phyloP scores from a whole-genome alignment of 2,329 filamentous ascomycete species.

The Rhynchosporium graminicola region DNA sequence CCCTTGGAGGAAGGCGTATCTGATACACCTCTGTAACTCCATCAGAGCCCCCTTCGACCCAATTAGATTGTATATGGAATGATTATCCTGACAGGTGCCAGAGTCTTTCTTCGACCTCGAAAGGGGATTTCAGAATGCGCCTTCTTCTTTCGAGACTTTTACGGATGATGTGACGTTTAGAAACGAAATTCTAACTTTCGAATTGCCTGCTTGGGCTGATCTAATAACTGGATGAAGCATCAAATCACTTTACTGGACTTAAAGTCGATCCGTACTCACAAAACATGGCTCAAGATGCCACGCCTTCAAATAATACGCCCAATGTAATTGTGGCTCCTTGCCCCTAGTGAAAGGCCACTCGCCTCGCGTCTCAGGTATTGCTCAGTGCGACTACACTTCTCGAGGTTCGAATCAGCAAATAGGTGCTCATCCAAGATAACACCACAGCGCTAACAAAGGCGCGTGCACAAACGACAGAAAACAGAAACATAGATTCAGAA shows the following conservation, averaged over 20 bases:
- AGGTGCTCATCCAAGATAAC: background rate
- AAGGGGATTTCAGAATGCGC: background rate
- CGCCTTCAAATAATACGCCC: background rate
- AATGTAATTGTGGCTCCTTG: background rate
- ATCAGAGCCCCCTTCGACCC: background rate
- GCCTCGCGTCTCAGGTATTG: slow-evolving; percentile 7
- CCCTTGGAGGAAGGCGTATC: background rate
- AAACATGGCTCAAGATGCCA: background rate
- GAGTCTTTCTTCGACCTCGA: background rate
- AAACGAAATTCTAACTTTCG: background rate
- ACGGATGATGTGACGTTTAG: background rate
- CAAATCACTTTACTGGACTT: background rate
- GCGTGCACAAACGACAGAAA: slow-evolving; percentile 2
- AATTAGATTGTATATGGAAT: background rate
- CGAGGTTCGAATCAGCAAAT: background rate
- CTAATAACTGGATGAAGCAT: background rate
- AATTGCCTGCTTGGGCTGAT: background rate
- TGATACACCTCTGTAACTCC: slow-evolving; percentile 14
- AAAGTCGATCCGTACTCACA: background rate
- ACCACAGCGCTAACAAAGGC: slow-evolving; percentile 1
- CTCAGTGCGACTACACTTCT: background rate
- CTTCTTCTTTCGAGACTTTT: background rate
- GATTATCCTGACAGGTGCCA: background rate
- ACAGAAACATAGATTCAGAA: background rate
- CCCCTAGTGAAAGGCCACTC: background rate